These are phyloP conservation scores for Trypethelium eluteriae DNA, from an alignment of 495 filamentous ascomycete genomes.

Conservation along the genomic window DNA sequence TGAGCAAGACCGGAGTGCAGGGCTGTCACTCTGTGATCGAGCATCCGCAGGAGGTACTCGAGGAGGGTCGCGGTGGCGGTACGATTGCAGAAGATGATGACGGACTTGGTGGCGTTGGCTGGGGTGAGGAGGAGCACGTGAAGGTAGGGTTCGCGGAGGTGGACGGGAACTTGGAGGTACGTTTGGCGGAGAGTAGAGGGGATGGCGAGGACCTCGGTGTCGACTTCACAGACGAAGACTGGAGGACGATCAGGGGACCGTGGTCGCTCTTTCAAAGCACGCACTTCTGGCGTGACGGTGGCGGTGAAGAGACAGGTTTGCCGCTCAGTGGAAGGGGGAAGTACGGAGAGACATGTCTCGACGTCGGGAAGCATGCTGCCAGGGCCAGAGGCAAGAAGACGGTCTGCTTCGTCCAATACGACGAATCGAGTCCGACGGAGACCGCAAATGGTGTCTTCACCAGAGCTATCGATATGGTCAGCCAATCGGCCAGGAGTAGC, in stretches of 20 bases:
- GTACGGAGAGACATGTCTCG: conserved; percentile 70
- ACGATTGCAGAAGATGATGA: conserved; percentile 92
- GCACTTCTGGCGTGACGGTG: conserved; percentile 88
- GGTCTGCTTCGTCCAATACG: conserved; percentile 93
- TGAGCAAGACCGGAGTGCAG: conserved; percentile 83
- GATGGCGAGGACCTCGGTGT: conserved; percentile 62
- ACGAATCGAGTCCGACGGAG: conserved; percentile 72
- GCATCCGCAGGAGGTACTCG: conserved; percentile 71
- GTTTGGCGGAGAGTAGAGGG: conserved; percentile 74
- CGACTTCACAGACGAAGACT: conserved; percentile 83
- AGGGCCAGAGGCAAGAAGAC: conserved; percentile 64
- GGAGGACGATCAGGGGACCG: conserved; percentile 57
- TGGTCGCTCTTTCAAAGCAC: conserved; percentile 68
- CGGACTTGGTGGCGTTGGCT: conserved; percentile 60
- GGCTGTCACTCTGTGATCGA: conserved; percentile 83
- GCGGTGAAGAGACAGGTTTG: conserved; percentile 96
- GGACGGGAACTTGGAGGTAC: conserved; percentile 79
- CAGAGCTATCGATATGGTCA: conserved; percentile 85
- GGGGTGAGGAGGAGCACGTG: conserved; percentile 81
- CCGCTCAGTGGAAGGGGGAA: conserved; percentile 63
- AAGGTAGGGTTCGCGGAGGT: conserved; percentile 86
- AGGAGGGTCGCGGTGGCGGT: conserved; percentile 82
- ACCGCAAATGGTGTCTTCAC: conserved; percentile 77
- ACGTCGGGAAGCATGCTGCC: conserved; percentile 93
- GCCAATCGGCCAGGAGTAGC: conserved; percentile 90